Evolutionary conservation across 2,329 filamentous ascomycete genomes (phyloP).

Genomic region (Phyllosticta ampelicida): DNA sequence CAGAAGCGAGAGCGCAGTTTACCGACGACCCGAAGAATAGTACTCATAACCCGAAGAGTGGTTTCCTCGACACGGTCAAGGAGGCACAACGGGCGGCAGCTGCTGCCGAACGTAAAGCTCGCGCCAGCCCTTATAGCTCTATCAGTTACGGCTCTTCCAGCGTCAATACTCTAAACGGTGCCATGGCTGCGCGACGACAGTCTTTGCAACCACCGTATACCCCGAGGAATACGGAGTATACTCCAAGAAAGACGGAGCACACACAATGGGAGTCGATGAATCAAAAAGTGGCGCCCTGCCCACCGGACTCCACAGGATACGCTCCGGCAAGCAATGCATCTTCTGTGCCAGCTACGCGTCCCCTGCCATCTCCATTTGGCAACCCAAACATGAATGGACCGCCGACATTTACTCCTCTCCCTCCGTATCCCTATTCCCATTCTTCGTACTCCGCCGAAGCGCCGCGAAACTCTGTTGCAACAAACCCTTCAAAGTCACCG

Average conservation of each 20-base stretch:
- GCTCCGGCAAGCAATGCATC: neutral
- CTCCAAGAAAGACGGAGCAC: neutral
- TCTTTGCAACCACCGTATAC: constrained; percentile 5
- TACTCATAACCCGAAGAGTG: constrained; percentile 57
- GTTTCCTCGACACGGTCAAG: constrained; percentile 59
- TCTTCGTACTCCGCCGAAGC: neutral
- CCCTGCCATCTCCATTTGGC: neutral
- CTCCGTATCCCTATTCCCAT: constrained; percentile 4
- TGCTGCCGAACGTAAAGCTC: neutral
- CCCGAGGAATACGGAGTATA: constrained; percentile 6
- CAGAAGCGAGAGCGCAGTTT: constrained; percentile 83
- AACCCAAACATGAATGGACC: neutral
- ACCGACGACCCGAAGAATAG: constrained; percentile 60
- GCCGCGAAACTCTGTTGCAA: neutral
- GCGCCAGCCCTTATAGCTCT: neutral
- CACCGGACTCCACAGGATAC: neutral
- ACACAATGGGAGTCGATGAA: neutral
- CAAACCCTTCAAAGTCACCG: neutral
- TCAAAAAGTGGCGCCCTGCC: neutral
- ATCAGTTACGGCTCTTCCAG: constrained; percentile 6
- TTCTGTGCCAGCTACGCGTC: neutral
- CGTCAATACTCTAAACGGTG: constrained; percentile 9
- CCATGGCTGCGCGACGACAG: constrained; percentile 8
- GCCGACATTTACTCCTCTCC: neutral
- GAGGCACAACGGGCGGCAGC: constrained; percentile 22